A percentile compares a stretch with the other conserved stretches of the same genome.
Conservation (phyloP, 1,284 basidiomycete genomes). For the Pseudozyma hubeiensis region DNA sequence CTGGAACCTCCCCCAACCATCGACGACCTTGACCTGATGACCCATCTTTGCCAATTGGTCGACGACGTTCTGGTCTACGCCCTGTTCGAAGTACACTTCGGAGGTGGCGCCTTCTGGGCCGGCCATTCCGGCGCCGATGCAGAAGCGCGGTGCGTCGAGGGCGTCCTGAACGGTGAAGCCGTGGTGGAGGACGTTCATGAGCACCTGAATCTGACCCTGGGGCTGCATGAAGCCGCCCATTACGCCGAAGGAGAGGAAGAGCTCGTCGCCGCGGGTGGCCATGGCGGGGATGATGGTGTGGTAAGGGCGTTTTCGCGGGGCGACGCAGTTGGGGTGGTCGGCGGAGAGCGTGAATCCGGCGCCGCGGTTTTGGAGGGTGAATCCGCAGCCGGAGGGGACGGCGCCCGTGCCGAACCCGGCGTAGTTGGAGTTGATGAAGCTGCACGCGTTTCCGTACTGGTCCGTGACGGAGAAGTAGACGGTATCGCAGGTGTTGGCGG, state of each 20-base stretch:
- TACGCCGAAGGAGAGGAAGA: slow-evolving; percentile 89
- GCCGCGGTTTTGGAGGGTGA: slow-evolving; percentile 94
- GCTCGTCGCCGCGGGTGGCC: slow-evolving; percentile 81
- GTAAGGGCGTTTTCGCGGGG: slow-evolving; percentile 83
- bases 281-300: slow-evolving; percentile 96
- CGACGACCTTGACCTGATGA: slow-evolving; percentile 78
- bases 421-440: slow-evolving; percentile 91
- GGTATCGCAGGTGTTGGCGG: slow-evolving; percentile 85
- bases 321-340: slow-evolving; percentile 81
- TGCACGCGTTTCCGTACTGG: slow-evolving; percentile 90
- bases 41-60: slow-evolving; percentile 78
- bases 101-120: slow-evolving; percentile 77
- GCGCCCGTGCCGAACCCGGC: slow-evolving; percentile 74
- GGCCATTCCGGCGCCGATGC: slow-evolving; percentile 85
- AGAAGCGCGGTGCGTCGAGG: slow-evolving; percentile 93
- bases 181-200: slow-evolving; percentile 85
- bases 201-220: slow-evolving; percentile 91
- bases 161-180: slow-evolving; percentile 77
- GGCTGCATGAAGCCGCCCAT: slow-evolving; percentile 94
- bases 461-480: slow-evolving; percentile 83
- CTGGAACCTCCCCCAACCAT: slow-evolving; percentile 76
- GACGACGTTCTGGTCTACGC: slow-evolving; percentile 74
- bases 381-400: slow-evolving; percentile 90
- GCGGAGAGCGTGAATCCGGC: slow-evolving; percentile 82
- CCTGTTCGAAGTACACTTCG: slow-evolving; percentile 88